These are phyloP conservation scores for Ceratocystis destructans DNA, from an alignment of 2,329 filamentous ascomycete genomes.

Conservation along the genomic window DNA sequence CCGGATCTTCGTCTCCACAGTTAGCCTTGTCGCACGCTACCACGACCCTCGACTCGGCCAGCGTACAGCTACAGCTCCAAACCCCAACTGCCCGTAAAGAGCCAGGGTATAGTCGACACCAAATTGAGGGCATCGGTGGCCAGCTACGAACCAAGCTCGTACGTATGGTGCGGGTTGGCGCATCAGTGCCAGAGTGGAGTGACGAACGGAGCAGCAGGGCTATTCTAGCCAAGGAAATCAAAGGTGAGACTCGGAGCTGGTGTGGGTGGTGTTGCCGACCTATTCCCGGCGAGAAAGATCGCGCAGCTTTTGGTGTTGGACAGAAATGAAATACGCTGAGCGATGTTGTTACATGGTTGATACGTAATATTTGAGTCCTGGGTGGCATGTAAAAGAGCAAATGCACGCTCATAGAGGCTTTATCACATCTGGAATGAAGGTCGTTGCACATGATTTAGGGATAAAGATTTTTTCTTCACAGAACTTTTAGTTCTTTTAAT, in stretches of 20 bases:
- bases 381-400: slow-evolving; percentile 10
- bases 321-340: not conserved
- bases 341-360: not conserved
- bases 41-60: slow-evolving; percentile 17
- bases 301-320: slow-evolving; percentile 20
- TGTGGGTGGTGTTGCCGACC: slow-evolving; percentile 83
- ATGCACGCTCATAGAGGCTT: not conserved
- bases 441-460: not conserved
- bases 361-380: not conserved
- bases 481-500: not conserved
- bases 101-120: slow-evolving; percentile 69
- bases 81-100: slow-evolving; percentile 37
- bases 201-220: slow-evolving; percentile 56
- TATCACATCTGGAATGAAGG: not conserved
- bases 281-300: slow-evolving; percentile 44
- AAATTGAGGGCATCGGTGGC: slow-evolving; percentile 83
- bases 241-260: slow-evolving; percentile 61
- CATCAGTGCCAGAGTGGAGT: slow-evolving; percentile 72
- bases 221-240: slow-evolving; percentile 57
- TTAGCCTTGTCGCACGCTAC: slow-evolving; percentile 11
- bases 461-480: not conserved
- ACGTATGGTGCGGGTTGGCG: slow-evolving; percentile 65
- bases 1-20: slow-evolving; percentile 20
- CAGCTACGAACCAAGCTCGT: slow-evolving; percentile 80
- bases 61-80: slow-evolving; percentile 5